Evolutionary conservation across 2,329 filamentous ascomycete species (phyloP).

Genomic region (Cercospora canescens): DNA sequence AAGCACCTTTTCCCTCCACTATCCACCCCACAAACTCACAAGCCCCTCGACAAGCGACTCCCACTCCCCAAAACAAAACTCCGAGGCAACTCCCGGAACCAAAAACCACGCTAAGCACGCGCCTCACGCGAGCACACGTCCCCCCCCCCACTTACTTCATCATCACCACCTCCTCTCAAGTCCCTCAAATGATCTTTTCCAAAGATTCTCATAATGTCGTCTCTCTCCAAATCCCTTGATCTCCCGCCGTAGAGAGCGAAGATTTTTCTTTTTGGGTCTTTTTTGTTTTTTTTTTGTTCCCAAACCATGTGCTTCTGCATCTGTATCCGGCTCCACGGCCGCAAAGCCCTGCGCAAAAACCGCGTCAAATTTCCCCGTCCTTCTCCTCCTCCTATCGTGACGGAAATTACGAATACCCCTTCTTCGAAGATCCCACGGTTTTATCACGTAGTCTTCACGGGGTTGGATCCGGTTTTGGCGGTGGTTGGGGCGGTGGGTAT

Average conservation of each 20-base stretch:
- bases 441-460: not conserved
- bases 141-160: not conserved
- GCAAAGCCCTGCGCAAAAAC: not conserved
- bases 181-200: no score
- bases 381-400: not conserved
- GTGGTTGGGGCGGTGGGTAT: not conserved
- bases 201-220: not conserved
- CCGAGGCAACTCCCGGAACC: not conserved
- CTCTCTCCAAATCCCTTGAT: not conserved
- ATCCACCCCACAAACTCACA: not conserved
- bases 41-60: no score
- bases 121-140: not conserved
- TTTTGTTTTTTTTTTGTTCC: no score
- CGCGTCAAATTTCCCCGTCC: not conserved
- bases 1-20: no score
- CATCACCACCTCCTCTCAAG: no score
- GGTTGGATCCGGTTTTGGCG: not conserved
- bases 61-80: no score
- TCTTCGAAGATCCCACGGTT: not conserved
- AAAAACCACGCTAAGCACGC: not conserved
- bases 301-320: slow-evolving; percentile 8
- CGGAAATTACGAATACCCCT: not conserved
- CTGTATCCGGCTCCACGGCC: not conserved
- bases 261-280: no score
- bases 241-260: no score